These are phyloP conservation scores for Phaeomoniella chlamydospora DNA, from an alignment of 2,329 filamentous ascomycete species.

Conservation along the genomic window DNA sequence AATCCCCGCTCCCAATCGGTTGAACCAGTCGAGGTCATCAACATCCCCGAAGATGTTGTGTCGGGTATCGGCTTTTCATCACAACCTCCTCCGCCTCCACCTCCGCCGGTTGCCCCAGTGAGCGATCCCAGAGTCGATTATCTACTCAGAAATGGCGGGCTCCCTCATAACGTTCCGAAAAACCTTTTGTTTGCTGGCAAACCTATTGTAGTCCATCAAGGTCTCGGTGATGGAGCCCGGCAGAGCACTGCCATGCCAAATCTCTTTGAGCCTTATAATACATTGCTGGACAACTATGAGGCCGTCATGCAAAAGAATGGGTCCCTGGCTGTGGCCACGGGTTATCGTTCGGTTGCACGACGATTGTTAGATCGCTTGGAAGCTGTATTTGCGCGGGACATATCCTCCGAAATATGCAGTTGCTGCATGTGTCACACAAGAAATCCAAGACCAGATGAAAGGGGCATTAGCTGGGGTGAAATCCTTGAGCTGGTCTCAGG, in stretches of 20 bases:
- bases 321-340: conserved; percentile 86
- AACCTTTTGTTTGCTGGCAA: conserved; percentile 45
- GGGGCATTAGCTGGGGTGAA: conserved; percentile 84
- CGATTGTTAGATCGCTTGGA: conserved; percentile 80
- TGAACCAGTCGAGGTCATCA: conserved; percentile 18
- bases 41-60: conserved; percentile 17
- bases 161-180: conserved; percentile 57
- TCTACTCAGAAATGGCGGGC: conserved; percentile 73
- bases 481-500: conserved; percentile 87
- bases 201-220: conserved; percentile 17
- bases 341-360: conserved; percentile 86
- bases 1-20: conserved; percentile 4
- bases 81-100: conserved; percentile 53
- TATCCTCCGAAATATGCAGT: conserved; percentile 70
- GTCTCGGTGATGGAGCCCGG: conserved; percentile 33
- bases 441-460: conserved; percentile 43
- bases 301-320: conserved; percentile 70
- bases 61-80: conserved; percentile 16
- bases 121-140: conserved; percentile 81
- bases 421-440: conserved; percentile 67
- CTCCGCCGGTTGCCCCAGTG: conserved; percentile 50
- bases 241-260: conserved; percentile 42
- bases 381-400: conserved; percentile 84
- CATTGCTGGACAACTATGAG: conserved; percentile 73
- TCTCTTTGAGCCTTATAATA: conserved; percentile 71